These are phyloP conservation scores for Solanum chilense DNA, from an alignment of 257 asterid species.

Conservation along the genomic window DNA sequence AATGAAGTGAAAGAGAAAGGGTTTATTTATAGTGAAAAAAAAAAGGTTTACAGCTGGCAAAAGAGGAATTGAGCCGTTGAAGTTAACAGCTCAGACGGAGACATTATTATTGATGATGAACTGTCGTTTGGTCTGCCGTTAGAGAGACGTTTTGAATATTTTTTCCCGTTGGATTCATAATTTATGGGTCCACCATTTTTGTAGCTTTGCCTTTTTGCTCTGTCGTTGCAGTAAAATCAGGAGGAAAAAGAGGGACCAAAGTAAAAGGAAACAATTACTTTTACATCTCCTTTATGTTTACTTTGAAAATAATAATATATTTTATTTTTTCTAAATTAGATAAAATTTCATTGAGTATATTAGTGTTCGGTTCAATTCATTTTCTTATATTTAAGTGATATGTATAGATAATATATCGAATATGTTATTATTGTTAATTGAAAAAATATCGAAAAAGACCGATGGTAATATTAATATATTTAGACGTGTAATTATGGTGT, in stretches of 20 bases:
- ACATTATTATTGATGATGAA: background rate
- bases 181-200: background rate
- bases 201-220: background rate
- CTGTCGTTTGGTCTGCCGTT: background rate
- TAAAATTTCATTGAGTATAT: too few species aligned
- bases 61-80: background rate
- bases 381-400: too few species aligned
- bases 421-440: too few species aligned
- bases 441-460: too few species aligned
- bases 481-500: background rate
- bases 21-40: background rate
- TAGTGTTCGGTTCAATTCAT: too few species aligned
- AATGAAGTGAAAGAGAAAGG: background rate
- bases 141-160: background rate
- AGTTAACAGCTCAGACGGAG: background rate
- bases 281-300: background rate
- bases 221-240: background rate
- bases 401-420: too few species aligned
- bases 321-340: too few species aligned
- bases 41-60: background rate
- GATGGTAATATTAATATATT: background rate
- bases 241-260: background rate
- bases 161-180: background rate
- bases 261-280: background rate
- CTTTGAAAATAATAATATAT: too few species aligned